phyloP scores from a whole-genome alignment of 768 basidiomycete genomes.

The Rhodotorula graminis region DNA sequence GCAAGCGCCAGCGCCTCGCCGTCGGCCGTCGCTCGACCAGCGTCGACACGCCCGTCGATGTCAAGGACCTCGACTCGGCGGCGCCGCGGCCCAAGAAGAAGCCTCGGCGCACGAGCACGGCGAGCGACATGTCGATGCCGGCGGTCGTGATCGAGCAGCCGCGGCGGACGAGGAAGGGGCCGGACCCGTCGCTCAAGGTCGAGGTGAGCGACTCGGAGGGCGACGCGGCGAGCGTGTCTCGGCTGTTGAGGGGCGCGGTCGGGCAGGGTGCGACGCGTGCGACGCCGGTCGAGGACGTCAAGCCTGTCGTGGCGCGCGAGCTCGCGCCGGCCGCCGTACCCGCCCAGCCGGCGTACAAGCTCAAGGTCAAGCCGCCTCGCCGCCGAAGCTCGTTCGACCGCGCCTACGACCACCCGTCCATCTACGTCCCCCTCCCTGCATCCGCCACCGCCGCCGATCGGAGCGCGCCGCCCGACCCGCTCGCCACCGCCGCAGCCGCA shows the following conservation, averaged over 20 bases:
- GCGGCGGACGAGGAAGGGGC: neutral
- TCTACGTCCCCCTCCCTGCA: neutral
- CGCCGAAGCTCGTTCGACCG: neutral
- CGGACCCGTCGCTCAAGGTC: neutral
- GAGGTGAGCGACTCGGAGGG: neutral
- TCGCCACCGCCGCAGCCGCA: neutral
- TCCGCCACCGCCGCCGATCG: no score
- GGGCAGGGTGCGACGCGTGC: neutral
- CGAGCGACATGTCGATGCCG: neutral
- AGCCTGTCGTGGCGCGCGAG: neutral
- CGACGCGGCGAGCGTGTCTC: neutral
- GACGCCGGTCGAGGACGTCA: neutral
- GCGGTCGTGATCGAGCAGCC: neutral
- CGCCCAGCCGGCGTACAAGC: neutral
- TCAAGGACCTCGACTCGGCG: neutral
- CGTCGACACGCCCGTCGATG: neutral
- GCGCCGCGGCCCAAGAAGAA: neutral
- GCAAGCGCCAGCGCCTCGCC: constrained; percentile 14
- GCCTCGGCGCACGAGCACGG: neutral
- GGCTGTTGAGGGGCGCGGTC: neutral
- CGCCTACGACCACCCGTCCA: constrained; percentile 2
- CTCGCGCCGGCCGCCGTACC: no score
- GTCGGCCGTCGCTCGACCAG: neutral
- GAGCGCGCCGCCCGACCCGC: no score
- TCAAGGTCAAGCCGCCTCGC: neutral